Evolutionary conservation across 495 filamentous ascomycete species (phyloP), one percentile per base, ranked within the genome.

Genomic region (Xylaria cubensis): DNA sequence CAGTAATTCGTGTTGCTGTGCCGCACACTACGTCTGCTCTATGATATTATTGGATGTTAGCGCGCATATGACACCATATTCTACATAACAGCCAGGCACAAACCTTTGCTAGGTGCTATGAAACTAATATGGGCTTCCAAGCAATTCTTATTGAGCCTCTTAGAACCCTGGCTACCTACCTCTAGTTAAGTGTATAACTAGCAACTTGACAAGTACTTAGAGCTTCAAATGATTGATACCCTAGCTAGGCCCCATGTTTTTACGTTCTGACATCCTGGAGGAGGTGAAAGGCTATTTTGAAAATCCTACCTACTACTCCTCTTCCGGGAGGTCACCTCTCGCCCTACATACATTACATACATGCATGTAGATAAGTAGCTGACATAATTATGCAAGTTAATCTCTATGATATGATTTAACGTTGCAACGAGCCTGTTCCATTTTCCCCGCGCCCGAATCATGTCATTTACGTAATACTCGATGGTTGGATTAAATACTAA

Each of bases 1-100:
- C 64, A 67, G 46, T 67, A 67, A 51, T 50, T 36, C 13, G 41
- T 48, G 21, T 19, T 65, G 21, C 42, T 65, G 63, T 34, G 42
- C 42, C 41, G 42, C 26, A 64, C 24, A 63, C 29, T n/a, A 61
- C 24, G 8, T 8, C 6, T 39, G 36, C 1, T 39, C 36, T 8
- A 39, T 39, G 36, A 39, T 39, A 39, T 39, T 39, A 39, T 39
- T 8, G 36, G 36, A 8, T 39, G 36, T 8, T 39, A 39, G 36
- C 36, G 36, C 36, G 36, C 8, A 39, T 8, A 39, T 8, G 36
- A 39, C 36, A 6, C 36, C 36, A 39, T 39, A 39, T 39, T 39
- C 36, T 39, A 29, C 26, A 29, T 29, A 39, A 8, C 8, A 39
- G 8, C 36, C 36, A 8, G 36, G 36, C 36, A 39, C 36, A 39